A percentile compares a stretch with the other conserved stretches of the same genome.
Evolutionary conservation across 2,329 filamentous ascomycete species (phyloP).

Genomic region (Trichoderma pleuroti): DNA sequence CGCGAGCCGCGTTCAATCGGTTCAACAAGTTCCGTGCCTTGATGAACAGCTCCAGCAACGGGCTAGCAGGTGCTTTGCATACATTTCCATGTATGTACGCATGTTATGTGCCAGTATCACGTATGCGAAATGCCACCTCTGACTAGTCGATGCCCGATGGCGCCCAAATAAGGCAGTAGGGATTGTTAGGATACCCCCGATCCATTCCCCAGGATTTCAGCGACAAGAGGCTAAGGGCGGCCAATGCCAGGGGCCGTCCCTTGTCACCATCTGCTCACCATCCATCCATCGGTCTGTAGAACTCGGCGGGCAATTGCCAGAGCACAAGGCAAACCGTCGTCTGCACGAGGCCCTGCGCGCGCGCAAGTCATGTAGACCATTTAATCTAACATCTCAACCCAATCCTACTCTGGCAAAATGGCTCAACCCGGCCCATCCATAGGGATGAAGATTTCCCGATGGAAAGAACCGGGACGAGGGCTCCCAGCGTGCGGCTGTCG

Average conservation of each 20-base stretch:
- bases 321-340: neutral
- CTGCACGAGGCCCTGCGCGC: slow-evolving; percentile 7
- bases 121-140: neutral
- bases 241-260: slow-evolving; percentile 19
- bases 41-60: neutral
- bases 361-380: slow-evolving; percentile 12
- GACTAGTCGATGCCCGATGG: neutral
- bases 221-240: neutral
- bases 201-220: slow-evolving; percentile 19
- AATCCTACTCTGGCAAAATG: slow-evolving; percentile 4
- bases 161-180: slow-evolving; percentile 10
- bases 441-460: neutral
- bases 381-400: neutral
- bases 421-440: slow-evolving; percentile 9
- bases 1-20: neutral
- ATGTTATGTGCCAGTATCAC: neutral
- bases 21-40: neutral
- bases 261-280: neutral
- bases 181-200: neutral
- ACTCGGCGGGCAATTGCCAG: neutral
- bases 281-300: neutral
- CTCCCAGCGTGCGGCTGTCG: neutral
- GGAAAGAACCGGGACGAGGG: slow-evolving; percentile 5
- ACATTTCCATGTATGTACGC: neutral
- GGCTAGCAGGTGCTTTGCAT: neutral